Conservation (phyloP, 495 filamentous ascomycete species). For the Lophiotrema nucula region DNA sequence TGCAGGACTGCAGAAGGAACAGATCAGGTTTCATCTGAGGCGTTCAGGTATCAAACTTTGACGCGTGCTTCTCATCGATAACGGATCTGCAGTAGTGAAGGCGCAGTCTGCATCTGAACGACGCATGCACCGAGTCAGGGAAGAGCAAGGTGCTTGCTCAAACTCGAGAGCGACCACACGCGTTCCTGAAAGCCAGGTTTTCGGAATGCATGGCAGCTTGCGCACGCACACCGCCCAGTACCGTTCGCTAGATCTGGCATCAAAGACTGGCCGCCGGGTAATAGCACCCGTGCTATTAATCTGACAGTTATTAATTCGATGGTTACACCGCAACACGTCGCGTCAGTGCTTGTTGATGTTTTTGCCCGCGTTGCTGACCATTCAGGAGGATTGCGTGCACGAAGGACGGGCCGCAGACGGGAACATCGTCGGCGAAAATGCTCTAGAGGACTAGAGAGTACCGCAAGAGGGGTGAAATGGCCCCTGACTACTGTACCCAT, state of each 20-base stretch:
- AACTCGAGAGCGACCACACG: too few species aligned
- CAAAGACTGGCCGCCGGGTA: conserved; percentile 6
- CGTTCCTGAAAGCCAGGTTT: background rate
- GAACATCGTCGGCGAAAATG: background rate
- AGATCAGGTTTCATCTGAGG: background rate
- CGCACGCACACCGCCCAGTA: background rate
- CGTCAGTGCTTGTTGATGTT: background rate
- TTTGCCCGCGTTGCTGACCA: background rate
- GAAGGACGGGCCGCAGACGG: background rate
- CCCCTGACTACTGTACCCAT: too few species aligned
- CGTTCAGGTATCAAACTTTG: background rate
- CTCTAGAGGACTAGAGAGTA: too few species aligned
- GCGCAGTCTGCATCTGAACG: background rate
- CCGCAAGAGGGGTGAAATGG: too few species aligned
- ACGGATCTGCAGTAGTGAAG: background rate
- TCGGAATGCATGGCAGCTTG: background rate
- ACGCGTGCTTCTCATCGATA: background rate
- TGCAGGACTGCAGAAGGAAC: background rate
- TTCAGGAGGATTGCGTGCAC: background rate
- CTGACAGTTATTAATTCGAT: background rate
- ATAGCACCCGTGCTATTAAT: background rate
- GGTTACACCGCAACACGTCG: background rate
- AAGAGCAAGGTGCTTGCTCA: too few species aligned
- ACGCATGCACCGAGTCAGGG: too few species aligned
- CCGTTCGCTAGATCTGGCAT: background rate